Base-by-base conservation (phyloP, 2,329 filamentous ascomycete species). In the Cordyceps cateniannulata region DNA sequence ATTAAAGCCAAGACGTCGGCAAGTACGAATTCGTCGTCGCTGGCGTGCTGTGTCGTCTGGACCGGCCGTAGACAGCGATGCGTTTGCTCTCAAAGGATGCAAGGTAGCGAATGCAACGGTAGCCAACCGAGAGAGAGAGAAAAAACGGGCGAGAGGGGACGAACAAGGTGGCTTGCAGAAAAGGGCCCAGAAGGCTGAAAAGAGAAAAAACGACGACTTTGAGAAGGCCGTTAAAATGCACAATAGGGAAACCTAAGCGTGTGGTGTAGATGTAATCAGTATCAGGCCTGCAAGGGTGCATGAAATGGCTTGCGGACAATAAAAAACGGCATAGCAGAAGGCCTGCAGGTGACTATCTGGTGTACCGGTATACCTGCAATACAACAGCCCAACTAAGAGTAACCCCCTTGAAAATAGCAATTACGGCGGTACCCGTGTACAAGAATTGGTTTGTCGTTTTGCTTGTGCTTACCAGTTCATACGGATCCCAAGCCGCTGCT, bases 131-230 rank as follows among this genome's bases (percentile, higher is more conserved):
- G 25, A 14, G 38, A 42, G 38, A 42, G 38, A 22, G 25, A 27
- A 27, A 47, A 47, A 40, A 16, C 52, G 57, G 49, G 49, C 35
- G n/a, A 14, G 44, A 57, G 44, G 54, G 44, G 40, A 59, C 48
- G 44, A 25, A 40, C 54, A 24, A 40, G 32, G 58, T 60, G 58
- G 58, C 58, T 60, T 60, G 58, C 58, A 60, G 58, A 35, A 51
- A 58, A 25, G 40, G 35, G 24, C 47, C 35, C 56, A 40, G 24
- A 44, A 59, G 35, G 45, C 47, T 59, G 25, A 48, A 49, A 57
- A 49, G 54, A 53, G 49, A 49, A 60, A 44, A 50, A 38, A 53
- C 24, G 18, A 22, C 38, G 24, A 57, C 32, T 35, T 35, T 52
- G 35, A 22, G 7, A 47, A 45, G 25, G 56, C 49, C 42, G 61